Evolutionary conservation across 345 rosid species (phyloP).

Genomic region (Hibiscus tridactylites): DNA sequence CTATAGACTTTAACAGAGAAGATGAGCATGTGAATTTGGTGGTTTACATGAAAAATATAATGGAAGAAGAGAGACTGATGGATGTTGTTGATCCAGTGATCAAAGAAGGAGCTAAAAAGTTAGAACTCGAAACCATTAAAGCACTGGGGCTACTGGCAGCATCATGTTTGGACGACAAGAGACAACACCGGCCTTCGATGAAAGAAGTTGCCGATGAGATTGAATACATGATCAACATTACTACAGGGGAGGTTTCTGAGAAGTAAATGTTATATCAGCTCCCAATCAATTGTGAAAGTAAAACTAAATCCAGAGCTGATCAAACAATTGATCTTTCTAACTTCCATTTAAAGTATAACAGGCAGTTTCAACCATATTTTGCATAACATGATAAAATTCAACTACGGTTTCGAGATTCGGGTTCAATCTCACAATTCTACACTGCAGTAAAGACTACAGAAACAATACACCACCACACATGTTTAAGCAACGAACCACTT

Average conservation of each 20-base stretch:
- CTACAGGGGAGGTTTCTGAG: neutral
- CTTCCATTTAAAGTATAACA: neutral
- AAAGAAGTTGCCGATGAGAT: neutral
- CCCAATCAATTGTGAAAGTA: neutral
- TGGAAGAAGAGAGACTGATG: neutral
- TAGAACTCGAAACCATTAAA: neutral
- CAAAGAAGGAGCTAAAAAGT: neutral
- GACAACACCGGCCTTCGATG: neutral
- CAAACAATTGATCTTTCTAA: neutral
- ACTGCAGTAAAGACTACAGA: neutral
- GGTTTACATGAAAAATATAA: neutral
- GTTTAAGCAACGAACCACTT: neutral
- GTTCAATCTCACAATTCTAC: too few species aligned
- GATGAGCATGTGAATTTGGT: slow-evolving; percentile 31
- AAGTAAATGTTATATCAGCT: neutral
- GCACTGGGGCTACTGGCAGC: neutral
- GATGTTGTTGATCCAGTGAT: neutral
- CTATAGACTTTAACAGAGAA: slow-evolving; percentile 45
- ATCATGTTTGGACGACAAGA: neutral
- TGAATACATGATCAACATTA: neutral
- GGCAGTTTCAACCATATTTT: neutral
- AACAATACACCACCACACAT: neutral
- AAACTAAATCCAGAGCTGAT: neutral
- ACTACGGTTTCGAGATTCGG: neutral
- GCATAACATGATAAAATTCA: neutral